phyloP scores from a whole-genome alignment of 2,329 filamentous ascomycete species.

The Geosmithia morbida region DNA sequence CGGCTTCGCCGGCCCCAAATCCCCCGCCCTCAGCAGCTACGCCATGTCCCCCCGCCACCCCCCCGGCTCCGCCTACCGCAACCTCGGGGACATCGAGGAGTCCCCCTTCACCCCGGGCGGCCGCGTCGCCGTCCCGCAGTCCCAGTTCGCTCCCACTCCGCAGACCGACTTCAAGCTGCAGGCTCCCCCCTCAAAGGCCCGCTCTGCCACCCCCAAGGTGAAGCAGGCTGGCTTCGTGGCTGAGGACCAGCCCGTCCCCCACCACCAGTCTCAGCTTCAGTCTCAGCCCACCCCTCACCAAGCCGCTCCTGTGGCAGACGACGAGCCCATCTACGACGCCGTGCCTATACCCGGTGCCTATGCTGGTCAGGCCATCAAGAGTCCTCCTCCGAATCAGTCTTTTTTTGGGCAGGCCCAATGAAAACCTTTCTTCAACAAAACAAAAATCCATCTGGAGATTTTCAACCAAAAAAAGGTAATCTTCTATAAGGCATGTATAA shows the following conservation, averaged over 20 bases:
- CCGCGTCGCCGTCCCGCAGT: slow-evolving; percentile 40
- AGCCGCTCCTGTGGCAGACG: slow-evolving; percentile 46
- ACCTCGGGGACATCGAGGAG: slow-evolving; percentile 28
- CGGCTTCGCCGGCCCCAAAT: slow-evolving; percentile 46
- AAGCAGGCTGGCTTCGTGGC: slow-evolving; percentile 48
- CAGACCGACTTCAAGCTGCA: slow-evolving; percentile 69
- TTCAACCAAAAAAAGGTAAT: not conserved
- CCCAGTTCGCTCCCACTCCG: slow-evolving; percentile 38
- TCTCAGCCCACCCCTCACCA: slow-evolving; percentile 36
- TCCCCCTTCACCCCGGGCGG: slow-evolving; percentile 38
- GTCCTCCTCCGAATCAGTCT: slow-evolving; percentile 29
- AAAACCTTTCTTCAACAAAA: not conserved
- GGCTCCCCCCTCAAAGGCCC: slow-evolving; percentile 66
- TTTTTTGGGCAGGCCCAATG: slow-evolving; percentile 23
- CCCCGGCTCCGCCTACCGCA: slow-evolving; percentile 34
- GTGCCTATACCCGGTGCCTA: slow-evolving; percentile 88
- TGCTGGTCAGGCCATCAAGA: slow-evolving; percentile 37
- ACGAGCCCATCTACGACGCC: slow-evolving; percentile 71
- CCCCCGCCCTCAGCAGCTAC: slow-evolving; percentile 26
- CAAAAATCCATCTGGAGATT: no score
- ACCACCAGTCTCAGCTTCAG: slow-evolving; percentile 13
- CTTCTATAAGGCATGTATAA: not conserved
- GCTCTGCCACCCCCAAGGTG: slow-evolving; percentile 60
- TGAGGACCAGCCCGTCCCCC: slow-evolving; percentile 15
- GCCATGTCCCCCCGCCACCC: slow-evolving; percentile 48